These are phyloP conservation scores for Lepraria neglecta DNA, from an alignment of 495 filamentous ascomycete genomes.

Conservation along the genomic window DNA sequence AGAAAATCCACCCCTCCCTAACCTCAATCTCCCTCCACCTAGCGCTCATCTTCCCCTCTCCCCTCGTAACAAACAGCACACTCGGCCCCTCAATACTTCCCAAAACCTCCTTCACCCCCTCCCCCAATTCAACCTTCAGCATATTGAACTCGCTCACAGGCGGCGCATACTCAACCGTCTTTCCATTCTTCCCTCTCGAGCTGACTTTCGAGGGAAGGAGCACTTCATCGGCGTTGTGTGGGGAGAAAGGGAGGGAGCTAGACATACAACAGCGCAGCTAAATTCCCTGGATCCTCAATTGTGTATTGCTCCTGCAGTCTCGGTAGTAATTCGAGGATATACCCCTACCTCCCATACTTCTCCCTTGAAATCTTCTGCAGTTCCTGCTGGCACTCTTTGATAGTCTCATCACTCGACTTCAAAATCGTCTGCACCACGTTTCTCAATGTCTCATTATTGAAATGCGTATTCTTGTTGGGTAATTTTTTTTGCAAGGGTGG, in stretches of 20 bases:
- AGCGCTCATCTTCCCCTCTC: slow-evolving; percentile 52
- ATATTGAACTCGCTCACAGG: slow-evolving; percentile 71
- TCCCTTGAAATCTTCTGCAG: slow-evolving; percentile 44
- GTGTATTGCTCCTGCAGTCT: slow-evolving; percentile 62
- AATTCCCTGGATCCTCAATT: slow-evolving; percentile 38
- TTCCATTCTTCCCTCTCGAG: slow-evolving; percentile 49
- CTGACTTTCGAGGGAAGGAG: slow-evolving; percentile 44
- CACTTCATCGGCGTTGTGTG: slow-evolving; percentile 50
- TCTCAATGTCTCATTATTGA: slow-evolving; percentile 58
- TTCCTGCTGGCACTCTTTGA: slow-evolving; percentile 44
- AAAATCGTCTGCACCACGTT: slow-evolving; percentile 53
- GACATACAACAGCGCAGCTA: slow-evolving; percentile 22
- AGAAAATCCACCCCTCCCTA: slow-evolving; percentile 59
- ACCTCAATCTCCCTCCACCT: slow-evolving; percentile 48
- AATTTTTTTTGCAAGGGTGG: slow-evolving; percentile 50
- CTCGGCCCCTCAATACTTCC: slow-evolving; percentile 54
- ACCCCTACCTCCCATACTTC: slow-evolving; percentile 47
- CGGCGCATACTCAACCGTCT: slow-evolving; percentile 57
- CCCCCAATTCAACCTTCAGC: slow-evolving; percentile 51
- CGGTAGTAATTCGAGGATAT: slow-evolving; percentile 57
- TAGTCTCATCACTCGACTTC: slow-evolving; percentile 44
- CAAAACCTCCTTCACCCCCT: slow-evolving; percentile 53
- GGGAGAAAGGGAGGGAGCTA: background rate
- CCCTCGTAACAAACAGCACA: slow-evolving; percentile 59
- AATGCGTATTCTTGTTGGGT: slow-evolving; percentile 38